Percentiles rank a stretch among this genome's conserved stretches.
Conservation (phyloP, 148 eudicot species). For the Amaranthus palmeri region DNA sequence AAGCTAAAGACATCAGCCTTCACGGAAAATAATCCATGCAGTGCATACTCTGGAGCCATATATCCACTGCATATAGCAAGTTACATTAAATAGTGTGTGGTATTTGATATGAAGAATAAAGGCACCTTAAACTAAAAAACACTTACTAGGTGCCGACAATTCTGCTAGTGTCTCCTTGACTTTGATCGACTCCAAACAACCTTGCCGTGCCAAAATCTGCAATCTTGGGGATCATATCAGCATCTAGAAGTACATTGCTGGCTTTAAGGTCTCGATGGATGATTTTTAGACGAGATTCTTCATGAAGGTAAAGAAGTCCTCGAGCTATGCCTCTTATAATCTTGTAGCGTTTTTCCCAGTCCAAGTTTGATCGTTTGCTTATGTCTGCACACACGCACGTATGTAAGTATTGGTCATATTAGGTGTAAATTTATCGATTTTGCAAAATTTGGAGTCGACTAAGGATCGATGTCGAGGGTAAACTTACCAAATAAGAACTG, state of each 20-base stretch:
- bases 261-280: constrained; percentile 17
- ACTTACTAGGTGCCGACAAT: constrained; percentile 46
- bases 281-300: constrained; percentile 20
- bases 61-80: constrained; percentile 39
- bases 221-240: constrained; percentile 30
- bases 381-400: constrained; percentile 12
- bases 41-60: neutral
- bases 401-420: no score
- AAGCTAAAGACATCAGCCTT: constrained; percentile 55
- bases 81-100: neutral
- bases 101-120: no score
- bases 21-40: constrained; percentile 35
- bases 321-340: constrained; percentile 31
- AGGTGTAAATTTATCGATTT: no score
- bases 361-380: constrained; percentile 14
- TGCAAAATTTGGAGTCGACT: no score
- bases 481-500: constrained; percentile 22
- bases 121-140: neutral
- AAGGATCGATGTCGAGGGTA: no score
- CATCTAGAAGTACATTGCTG: constrained; percentile 31
- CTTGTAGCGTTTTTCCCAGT: constrained; percentile 30
- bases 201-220: constrained; percentile 36
- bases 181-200: constrained; percentile 30
- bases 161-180: constrained; percentile 29
- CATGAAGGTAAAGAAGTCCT: constrained; percentile 31